Evolutionary conservation across 2,329 filamentous ascomycete species (phyloP), one percentile per base, ranked within the genome.

Genomic region (Tolypocladium capitatum): DNA sequence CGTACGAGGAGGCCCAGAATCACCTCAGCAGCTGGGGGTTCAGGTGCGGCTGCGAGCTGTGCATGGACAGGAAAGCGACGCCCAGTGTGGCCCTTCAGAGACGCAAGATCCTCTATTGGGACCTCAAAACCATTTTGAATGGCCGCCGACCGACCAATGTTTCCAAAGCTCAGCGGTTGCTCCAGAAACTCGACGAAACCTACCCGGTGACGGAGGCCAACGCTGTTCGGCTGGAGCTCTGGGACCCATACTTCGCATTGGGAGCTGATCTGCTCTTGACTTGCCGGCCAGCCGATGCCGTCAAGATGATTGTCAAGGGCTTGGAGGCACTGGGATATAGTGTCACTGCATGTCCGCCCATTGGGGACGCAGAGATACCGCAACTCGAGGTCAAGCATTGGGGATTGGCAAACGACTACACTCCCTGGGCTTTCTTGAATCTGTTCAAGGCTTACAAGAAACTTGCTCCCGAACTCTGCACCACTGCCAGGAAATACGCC

Each of bases 21-120:
- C 35, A 46, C 1, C 49, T 70, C 16, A 36, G 49, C 2, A 38
- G 48, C 4, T 74, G 70, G 69, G 64, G 62, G 0, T 74, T 75
- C 41, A 49, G 18, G 2, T 75, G 72, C 46, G 46, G 46, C 1
- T 75, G 72, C 30, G 53, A 54, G 4, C 51, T 70, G 0, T 74
- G 72, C 45, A 48, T 51, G 1, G 55, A 57, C 6, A 54, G 51
- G 44, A 58, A 59, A 24, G 46, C 45, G 0, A 62, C 60, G 0
- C 20, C 57, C 0, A 31, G 33, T 1, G 13, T 24, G 20, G 13
- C 27, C 24, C 31, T 0, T 31, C 30, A 31, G 30, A 31, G 30
- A 31, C 30, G 30, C 30, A 31, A 13, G 30, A 13, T 5, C 10
- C 10, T 31, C 30, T 5, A 13, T 5, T 10, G 30, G 13, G 30